These are phyloP conservation scores for Phoma herbarum DNA, from an alignment of 2,329 filamentous ascomycete genomes.

Conservation along the genomic window DNA sequence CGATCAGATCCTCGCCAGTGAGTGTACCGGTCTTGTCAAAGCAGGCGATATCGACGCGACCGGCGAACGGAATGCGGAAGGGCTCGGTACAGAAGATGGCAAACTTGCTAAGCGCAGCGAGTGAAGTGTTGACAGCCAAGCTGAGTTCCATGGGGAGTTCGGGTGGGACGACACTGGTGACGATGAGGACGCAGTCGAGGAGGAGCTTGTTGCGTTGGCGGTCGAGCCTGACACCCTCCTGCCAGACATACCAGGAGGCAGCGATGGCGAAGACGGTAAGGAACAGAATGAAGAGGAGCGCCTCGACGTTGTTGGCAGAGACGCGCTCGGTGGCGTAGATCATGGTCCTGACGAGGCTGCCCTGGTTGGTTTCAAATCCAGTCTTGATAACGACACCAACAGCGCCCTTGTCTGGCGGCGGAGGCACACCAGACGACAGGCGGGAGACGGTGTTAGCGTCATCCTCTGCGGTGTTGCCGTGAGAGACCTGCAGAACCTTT, in stretches of 20 bases:
- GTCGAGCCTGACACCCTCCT: constrained; percentile 92
- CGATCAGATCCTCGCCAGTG: constrained; percentile 94
- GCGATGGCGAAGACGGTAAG: constrained; percentile 94
- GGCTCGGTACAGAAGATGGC: constrained; percentile 99
- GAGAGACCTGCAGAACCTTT: constrained; percentile 94
- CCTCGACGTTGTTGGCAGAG: constrained; percentile 97
- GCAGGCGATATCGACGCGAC: constrained; percentile 93
- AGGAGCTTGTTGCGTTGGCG: constrained; percentile 97
- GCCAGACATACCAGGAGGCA: constrained; percentile 99
- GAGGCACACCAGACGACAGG: constrained; percentile 76
- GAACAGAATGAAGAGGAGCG: constrained; percentile 97
- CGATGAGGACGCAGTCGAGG: constrained; percentile 95
- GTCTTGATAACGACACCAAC: constrained; percentile 96
- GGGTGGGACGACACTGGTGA: constrained; percentile 97
- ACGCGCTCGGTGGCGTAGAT: constrained; percentile 99
- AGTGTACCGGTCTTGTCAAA: constrained; percentile 99
- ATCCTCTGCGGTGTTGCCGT: constrained; percentile 80
- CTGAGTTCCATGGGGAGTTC: constrained; percentile 98
- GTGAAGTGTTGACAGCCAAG: constrained; percentile 95
- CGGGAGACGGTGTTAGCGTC: constrained; percentile 65
- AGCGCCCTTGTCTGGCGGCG: constrained; percentile 92
- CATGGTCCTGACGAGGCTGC: constrained; percentile 97
- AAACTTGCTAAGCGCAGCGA: constrained; percentile 91
- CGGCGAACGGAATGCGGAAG: constrained; percentile 96
- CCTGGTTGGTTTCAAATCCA: constrained; percentile 97